phyloP scores from a whole-genome alignment of 345 rosid genomes.

The Melaleuca alternifolia region DNA sequence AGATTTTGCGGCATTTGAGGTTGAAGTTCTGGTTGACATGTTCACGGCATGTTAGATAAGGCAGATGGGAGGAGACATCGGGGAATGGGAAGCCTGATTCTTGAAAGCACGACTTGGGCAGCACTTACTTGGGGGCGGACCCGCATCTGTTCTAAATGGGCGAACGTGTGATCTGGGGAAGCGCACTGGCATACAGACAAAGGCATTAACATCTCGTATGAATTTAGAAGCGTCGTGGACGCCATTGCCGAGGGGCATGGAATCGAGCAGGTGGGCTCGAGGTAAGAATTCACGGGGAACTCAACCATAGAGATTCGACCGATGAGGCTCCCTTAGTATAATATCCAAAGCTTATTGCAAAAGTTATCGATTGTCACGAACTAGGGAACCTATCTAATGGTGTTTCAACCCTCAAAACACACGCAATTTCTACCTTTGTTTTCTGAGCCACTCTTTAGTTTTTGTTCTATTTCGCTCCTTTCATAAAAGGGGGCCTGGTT shows the following conservation, averaged over 20 bases:
- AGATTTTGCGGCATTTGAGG: neutral
- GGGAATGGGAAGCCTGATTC: neutral
- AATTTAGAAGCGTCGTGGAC: neutral
- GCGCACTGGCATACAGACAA: neutral
- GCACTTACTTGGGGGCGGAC: neutral
- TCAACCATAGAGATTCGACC: neutral
- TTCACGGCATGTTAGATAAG: neutral
- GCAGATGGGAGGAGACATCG: neutral
- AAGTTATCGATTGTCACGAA: neutral
- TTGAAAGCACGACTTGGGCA: neutral
- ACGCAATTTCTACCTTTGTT: neutral
- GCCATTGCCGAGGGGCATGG: neutral
- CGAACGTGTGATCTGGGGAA: neutral
- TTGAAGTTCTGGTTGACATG: neutral
- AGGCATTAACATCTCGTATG: neutral
- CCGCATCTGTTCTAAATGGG: neutral
- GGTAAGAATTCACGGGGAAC: neutral
- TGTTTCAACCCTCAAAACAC: neutral
- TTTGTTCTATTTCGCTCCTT: neutral
- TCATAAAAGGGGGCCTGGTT: no score
- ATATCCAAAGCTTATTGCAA: neutral
- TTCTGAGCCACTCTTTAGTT: neutral
- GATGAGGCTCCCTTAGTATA: neutral
- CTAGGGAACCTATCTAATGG: neutral
- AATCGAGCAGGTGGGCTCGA: neutral